Base-by-base conservation (phyloP, 2,329 filamentous ascomycete species). In the Coniochaeta pulveracea region DNA sequence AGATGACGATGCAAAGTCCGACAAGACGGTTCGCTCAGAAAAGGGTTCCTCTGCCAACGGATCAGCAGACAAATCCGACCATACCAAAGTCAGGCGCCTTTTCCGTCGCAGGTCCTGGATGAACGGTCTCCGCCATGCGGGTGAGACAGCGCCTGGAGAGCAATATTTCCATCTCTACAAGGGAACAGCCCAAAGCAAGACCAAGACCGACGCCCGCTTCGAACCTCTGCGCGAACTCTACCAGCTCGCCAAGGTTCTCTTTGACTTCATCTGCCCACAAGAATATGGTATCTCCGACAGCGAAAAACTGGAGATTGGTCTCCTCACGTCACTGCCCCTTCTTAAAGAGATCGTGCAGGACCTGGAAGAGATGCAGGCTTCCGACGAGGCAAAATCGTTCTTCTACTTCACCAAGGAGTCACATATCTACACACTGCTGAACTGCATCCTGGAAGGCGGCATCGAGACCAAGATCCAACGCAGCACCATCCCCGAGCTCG, bases 331-430 rank as follows among this genome's bases (percentile, higher is more conserved):
- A 10, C 64, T 98, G 29, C 93, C 91, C 3, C 67, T 98, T 11
- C 73, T 98, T 28, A 93, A 93, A 55, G 91, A 98, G 58, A 95
- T 98, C 47, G 91, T 98, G 6, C 82, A 88, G 50, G 89, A 98
- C 48, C 69, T 98, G 3, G 93, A 98, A 60, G 88, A 96, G 57
- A 85, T 96, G 57, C 91, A 98, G 58, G 89, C 91, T 4, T 93
- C 85, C 0, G 80, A 89, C 34, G 84, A 93, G 44, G 86, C 88
- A 27, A 95, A 95, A 53, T 89, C 82, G 2, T 96, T 96, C 64
- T 85, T 96, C 59, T 98, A 98, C 62, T 98, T 98, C 57, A 98
- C 91, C 42, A 98, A 98, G 57, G 91, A 98, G 58, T 94, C 85
- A 1, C 91, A 98, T 55, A 95, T 98, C 42, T 98, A 98, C 61